Percentiles rank a stretch among this genome's conserved stretches.
phyloP scores from a whole-genome alignment of 2,329 filamentous ascomycete species.

The Cryphonectria carpinicola region DNA sequence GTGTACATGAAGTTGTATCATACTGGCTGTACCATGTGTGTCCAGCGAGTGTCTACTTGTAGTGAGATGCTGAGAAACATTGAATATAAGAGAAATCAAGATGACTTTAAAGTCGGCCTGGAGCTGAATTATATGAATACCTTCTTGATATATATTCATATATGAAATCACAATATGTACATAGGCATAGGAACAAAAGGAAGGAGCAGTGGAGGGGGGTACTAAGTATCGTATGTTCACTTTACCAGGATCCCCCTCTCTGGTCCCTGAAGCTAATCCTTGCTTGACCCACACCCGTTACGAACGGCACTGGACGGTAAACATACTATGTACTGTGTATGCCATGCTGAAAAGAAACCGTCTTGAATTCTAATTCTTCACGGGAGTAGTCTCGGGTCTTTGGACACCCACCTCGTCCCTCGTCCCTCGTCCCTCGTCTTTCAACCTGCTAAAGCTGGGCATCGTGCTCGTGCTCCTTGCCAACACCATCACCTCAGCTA shows the following conservation, averaged over 20 bases:
- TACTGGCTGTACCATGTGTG: no score
- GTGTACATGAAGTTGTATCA: no score
- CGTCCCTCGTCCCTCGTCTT: background rate
- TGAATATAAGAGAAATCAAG: background rate
- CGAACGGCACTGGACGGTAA: background rate
- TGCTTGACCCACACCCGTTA: background rate
- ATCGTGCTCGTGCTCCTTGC: background rate
- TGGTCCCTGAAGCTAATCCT: background rate
- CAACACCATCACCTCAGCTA: background rate
- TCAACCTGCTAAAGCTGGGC: background rate
- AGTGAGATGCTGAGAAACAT: background rate
- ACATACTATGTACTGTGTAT: background rate
- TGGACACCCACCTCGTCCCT: background rate
- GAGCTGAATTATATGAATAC: background rate
- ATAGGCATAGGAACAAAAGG: background rate
- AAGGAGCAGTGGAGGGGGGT: no score
- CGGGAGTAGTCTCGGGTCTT: background rate
- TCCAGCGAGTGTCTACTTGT: background rate
- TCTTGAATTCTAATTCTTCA: background rate
- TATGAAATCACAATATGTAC: background rate
- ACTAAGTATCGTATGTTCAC: background rate
- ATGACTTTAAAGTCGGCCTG: background rate
- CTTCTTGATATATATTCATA: background rate
- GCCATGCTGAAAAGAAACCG: background rate
- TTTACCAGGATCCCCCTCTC: no score